Evolutionary conservation across 495 filamentous ascomycete species (phyloP).

Genomic region (Lineolata rhizophorae): DNA sequence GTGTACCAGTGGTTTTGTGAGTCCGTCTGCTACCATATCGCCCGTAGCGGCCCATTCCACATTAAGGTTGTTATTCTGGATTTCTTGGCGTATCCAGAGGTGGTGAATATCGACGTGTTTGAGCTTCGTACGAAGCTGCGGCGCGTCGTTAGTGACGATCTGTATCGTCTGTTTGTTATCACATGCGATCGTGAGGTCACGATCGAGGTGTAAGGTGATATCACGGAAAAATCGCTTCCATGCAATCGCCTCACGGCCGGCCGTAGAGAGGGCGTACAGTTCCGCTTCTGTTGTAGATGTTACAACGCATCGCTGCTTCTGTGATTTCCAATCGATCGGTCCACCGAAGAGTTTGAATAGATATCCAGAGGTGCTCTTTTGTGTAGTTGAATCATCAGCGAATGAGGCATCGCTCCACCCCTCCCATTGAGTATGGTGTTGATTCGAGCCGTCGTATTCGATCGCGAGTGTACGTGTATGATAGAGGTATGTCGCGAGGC

Average conservation of each 20-base stretch:
- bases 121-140: constrained; percentile 3
- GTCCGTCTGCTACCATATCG: constrained; percentile 1
- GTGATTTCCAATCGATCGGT: constrained; percentile 11
- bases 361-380: constrained; percentile 8
- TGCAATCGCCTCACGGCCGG: constrained; percentile 6
- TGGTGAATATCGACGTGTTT: constrained; percentile 7
- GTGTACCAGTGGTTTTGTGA: constrained; percentile 3
- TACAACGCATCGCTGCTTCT: constrained; percentile 11
- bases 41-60: constrained; percentile 1
- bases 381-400: constrained; percentile 2
- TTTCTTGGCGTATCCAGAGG: constrained; percentile 5
- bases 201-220: constrained; percentile 1
- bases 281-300: constrained; percentile 16
- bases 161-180: constrained; percentile 6
- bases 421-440: neutral
- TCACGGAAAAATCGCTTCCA: constrained; percentile 4
- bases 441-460: neutral
- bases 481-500: constrained; percentile 1
- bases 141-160: constrained; percentile 1
- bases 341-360: constrained; percentile 10
- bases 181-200: neutral
- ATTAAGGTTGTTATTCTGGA: neutral
- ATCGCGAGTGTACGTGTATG: constrained; percentile 3
- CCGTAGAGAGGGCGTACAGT: constrained; percentile 7
- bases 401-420: constrained; percentile 6